phyloP scores from a whole-genome alignment of 2,329 filamentous ascomycete genomes.

The Penicillium glabrum region DNA sequence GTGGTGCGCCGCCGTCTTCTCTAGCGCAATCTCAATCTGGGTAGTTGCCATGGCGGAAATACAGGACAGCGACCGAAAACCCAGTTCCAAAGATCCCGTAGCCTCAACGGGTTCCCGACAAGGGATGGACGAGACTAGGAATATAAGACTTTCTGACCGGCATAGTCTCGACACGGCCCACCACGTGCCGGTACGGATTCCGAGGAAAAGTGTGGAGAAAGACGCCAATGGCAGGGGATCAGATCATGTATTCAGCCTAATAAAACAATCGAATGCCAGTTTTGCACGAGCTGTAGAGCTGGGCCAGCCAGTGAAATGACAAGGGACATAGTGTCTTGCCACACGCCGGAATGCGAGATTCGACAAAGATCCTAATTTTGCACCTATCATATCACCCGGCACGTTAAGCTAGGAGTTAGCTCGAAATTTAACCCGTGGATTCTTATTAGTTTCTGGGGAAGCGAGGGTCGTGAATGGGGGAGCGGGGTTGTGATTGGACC shows the following conservation, averaged over 20 bases:
- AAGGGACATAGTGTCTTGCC: conserved; percentile 2
- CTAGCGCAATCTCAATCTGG: conserved; percentile 19
- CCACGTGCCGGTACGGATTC: conserved; percentile 5
- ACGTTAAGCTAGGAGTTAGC: neutral
- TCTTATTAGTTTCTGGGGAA: conserved; percentile 14
- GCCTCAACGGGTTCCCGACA: neutral
- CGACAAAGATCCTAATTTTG: conserved; percentile 2
- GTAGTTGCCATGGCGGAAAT: conserved; percentile 7
- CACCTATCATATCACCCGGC: conserved; percentile 14
- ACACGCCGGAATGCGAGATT: conserved; percentile 6
- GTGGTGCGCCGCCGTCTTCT: conserved; percentile 27
- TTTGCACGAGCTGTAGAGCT: neutral
- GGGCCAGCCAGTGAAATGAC: neutral
- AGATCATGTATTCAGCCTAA: conserved; percentile 10
- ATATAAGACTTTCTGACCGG: conserved; percentile 7
- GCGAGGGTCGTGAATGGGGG: neutral
- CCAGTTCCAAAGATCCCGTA: neutral
- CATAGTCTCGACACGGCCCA: neutral
- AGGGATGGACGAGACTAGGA: neutral
- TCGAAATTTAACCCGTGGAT: conserved; percentile 1
- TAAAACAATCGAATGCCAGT: neutral
- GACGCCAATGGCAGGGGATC: neutral
- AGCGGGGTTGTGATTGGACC: conserved; percentile 9
- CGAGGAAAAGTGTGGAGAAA: conserved; percentile 12
- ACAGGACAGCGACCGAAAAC: neutral